These are phyloP conservation scores for Aspergillus ochraceoroseus DNA, from an alignment of 2,329 filamentous ascomycete species.

Conservation along the genomic window DNA sequence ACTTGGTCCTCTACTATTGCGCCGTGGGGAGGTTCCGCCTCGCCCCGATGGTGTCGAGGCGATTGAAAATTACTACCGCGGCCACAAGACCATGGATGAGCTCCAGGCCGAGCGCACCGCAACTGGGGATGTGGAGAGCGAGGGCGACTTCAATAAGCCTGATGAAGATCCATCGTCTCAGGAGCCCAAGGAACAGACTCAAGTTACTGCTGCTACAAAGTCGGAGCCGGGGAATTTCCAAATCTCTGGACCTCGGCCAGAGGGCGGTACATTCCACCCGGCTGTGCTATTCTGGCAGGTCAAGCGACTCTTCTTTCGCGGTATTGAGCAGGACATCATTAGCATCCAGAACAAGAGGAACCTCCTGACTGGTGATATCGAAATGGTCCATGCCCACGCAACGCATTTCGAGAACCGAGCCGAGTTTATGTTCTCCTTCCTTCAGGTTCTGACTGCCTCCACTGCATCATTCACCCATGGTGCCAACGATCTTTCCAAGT, in stretches of 20 bases:
- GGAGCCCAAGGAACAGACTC: constrained; percentile 1
- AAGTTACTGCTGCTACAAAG: background rate
- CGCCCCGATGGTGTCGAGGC: constrained; percentile 7
- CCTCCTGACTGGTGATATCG: constrained; percentile 17
- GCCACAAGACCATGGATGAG: constrained; percentile 20
- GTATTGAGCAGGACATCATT: constrained; percentile 19
- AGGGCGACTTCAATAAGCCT: background rate
- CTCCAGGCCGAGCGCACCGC: constrained; percentile 14
- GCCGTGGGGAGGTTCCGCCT: constrained; percentile 16
- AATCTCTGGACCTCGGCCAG: constrained; percentile 17
- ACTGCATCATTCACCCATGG: constrained; percentile 20
- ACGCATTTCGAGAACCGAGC: constrained; percentile 18
- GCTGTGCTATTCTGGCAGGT: constrained; percentile 18
- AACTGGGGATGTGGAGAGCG: constrained; percentile 4
- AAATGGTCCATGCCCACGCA: constrained; percentile 18
- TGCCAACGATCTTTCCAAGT: constrained; percentile 23
- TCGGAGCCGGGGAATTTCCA: background rate
- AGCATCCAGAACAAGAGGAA: constrained; percentile 18
- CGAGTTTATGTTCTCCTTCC: constrained; percentile 21
- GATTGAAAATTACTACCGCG: constrained; percentile 18
- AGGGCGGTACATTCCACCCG: constrained; percentile 13
- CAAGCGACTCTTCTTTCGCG: constrained; percentile 16
- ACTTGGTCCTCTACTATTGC: constrained; percentile 17
- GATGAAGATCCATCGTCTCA: background rate
- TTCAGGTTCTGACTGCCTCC: constrained; percentile 18